A percentile compares a stretch with the other conserved stretches of the same genome.
Evolutionary conservation across 2,329 filamentous ascomycete species (phyloP).

Genomic region (Dactylellina cionopaga): DNA sequence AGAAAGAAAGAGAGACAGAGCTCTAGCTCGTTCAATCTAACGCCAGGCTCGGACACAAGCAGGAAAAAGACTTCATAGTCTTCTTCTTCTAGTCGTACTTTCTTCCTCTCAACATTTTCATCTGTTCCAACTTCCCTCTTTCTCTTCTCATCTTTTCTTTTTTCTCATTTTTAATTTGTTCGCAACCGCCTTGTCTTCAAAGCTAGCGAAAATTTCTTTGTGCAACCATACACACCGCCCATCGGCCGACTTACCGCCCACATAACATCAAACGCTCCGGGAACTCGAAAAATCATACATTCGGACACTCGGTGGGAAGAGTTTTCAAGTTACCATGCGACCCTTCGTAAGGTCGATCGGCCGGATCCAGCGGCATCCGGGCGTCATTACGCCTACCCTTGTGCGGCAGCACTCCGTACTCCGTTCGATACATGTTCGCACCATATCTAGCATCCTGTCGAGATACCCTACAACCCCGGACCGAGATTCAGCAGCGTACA

Average conservation of each 20-base stretch:
- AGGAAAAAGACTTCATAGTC: constrained; percentile 2
- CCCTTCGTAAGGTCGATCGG: constrained; percentile 44
- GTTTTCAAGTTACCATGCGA: constrained; percentile 22
- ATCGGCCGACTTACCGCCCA: not conserved
- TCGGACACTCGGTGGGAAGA: not conserved
- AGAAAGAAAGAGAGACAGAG: not conserved
- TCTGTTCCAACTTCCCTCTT: not conserved
- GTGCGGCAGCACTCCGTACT: constrained; percentile 25
- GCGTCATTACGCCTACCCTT: constrained; percentile 15
- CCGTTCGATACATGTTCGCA: constrained; percentile 49
- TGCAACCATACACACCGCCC: constrained; percentile 1
- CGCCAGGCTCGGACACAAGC: not conserved
- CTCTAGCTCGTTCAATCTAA: not conserved
- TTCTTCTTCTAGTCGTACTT: not conserved
- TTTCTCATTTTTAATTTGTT: not conserved
- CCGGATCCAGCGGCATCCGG: constrained; percentile 40
- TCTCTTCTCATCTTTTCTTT: not conserved
- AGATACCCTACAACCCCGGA: constrained; percentile 13
- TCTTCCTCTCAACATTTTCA: not conserved
- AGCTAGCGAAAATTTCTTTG: constrained; percentile 18
- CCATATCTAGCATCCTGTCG: constrained; percentile 41
- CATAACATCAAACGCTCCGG: not conserved
- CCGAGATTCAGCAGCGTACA: constrained; percentile 11
- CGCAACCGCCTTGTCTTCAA: not conserved
- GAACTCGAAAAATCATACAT: not conserved